These are phyloP conservation scores for Yamadazyma spencermartinsiae DNA, from an alignment of 1,139 yeast species.

Conservation along the genomic window DNA sequence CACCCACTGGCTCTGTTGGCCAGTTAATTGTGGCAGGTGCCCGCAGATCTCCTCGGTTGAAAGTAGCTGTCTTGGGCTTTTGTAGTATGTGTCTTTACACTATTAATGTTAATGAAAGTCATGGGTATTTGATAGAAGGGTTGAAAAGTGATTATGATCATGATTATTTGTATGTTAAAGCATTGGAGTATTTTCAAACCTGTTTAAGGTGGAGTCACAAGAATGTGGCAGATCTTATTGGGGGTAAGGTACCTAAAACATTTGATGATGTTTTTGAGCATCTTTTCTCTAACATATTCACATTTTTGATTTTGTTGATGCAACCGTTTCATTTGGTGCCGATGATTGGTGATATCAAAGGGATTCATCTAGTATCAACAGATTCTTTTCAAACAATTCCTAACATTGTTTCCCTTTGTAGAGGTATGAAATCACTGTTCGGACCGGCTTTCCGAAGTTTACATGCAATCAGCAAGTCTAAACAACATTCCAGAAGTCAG, in stretches of 20 bases:
- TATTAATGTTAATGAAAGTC: neutral
- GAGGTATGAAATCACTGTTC: neutral
- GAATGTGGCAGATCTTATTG: neutral
- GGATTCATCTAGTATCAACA: slow-evolving; percentile 16
- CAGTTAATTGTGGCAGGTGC: neutral
- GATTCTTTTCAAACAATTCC: slow-evolving; percentile 3
- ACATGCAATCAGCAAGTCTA: neutral
- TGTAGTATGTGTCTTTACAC: slow-evolving; percentile 1
- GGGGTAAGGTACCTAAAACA: neutral
- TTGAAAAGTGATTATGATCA: neutral
- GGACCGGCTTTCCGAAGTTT: neutral
- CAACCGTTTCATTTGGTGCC: slow-evolving; percentile 30
- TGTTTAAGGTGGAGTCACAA: neutral
- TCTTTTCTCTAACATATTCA: slow-evolving; percentile 1
- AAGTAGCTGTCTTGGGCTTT: neutral
- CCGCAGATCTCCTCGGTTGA: neutral
- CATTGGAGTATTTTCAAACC: slow-evolving; percentile 2
- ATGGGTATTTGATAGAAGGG: neutral
- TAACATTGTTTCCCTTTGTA: neutral
- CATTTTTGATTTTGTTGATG: slow-evolving; percentile 24
- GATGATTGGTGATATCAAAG: neutral
- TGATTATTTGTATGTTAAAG: slow-evolving; percentile 1
- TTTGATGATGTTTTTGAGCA: neutral
- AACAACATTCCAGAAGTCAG: neutral
- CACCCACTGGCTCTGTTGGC: neutral